Evolutionary conservation across 148 eudicot species (phyloP).

Genomic region (Suaeda aralocaspica): DNA sequence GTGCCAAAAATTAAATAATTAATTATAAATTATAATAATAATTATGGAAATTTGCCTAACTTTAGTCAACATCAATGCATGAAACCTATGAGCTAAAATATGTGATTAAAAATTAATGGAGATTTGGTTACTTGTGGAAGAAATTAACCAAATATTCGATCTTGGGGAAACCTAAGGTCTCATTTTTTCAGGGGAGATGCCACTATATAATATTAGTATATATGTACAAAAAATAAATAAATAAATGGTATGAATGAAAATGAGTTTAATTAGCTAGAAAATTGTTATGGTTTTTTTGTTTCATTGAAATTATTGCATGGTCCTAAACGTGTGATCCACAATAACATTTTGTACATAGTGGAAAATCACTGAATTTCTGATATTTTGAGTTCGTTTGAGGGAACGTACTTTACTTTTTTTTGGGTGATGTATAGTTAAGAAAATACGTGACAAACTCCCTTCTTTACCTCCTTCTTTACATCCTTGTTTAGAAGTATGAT

Average conservation of each 20-base stretch:
- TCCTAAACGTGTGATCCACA: background rate
- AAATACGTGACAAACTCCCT: no score
- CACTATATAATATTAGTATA: slow-evolving; percentile 25
- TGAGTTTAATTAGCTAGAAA: slow-evolving; percentile 8
- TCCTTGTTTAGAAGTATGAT: no score
- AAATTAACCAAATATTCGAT: slow-evolving; percentile 4
- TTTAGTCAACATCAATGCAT: slow-evolving; percentile 36
- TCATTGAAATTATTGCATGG: no score
- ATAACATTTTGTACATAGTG: slow-evolving; percentile 5
- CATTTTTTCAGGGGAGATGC: slow-evolving; percentile 29
- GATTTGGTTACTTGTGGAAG: slow-evolving; percentile 25
- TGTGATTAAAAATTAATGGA: background rate
- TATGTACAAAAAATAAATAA: no score
- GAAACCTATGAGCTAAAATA: slow-evolving; percentile 17
- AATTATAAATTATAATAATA: no score
- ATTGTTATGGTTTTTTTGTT: background rate
- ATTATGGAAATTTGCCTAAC: slow-evolving; percentile 51
- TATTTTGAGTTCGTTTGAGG: background rate
- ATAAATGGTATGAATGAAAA: background rate
- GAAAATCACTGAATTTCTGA: background rate
- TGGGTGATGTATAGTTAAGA: no score
- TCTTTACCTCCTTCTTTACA: no score
- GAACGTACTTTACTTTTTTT: no score
- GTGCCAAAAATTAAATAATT: slow-evolving; percentile 20
- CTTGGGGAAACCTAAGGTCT: slow-evolving; percentile 14